Base-by-base conservation (phyloP, 176 grass and related monocot genomes). In the Eragrostis curvula region DNA sequence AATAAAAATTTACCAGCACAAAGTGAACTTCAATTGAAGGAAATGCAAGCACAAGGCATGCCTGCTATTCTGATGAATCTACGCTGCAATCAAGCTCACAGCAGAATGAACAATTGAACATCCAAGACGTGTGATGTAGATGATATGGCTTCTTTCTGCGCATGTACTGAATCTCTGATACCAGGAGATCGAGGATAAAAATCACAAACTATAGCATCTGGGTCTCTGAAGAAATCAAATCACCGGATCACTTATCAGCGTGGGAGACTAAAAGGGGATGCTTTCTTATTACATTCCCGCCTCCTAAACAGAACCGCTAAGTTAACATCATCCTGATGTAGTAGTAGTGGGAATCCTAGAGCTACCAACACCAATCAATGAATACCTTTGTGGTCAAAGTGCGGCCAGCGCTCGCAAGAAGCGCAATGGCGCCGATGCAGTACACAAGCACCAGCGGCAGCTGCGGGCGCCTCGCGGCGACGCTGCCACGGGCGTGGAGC, bases 321-420 rank as follows among this genome's bases (percentile, higher is more conserved):
- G 9, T 28, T 61, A 1, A 27, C 12, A 61, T 9, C 11, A 11
- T 25, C 24, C 24, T 61, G 58, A 70, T 45, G 21, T 43, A 53
- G 45, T 43, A 53, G 45, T 18, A 12, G 21, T 12, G 51, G 15
- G 43, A 42, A 62, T 71, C 15, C 28, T 25, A 17, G 44, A 48
- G 20, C 7, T 6, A 36, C 9, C 5, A 50, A 23, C 3, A 61
- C 9, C 27, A 48, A 15, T n/a, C 28, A 51, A 20, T 4, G 29
- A 13, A 63, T 87, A 87, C 85, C 86, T 84, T 58, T 3, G 60
- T 50, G 41, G 39, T 66, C n/a, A 66, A 17, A 11, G n/a, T 65
- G 59, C 53, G 68, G 16, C 40, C 51, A 65, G 41, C 41, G 68
- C 20, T 47, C 6, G 67, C 74, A 45, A 84, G 9, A 45, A 88